Evolutionary conservation across 192 early-diverging fungal species (phyloP), one percentile per base, ranked within the genome.

Genomic region (Podochytrium sp.): DNA sequence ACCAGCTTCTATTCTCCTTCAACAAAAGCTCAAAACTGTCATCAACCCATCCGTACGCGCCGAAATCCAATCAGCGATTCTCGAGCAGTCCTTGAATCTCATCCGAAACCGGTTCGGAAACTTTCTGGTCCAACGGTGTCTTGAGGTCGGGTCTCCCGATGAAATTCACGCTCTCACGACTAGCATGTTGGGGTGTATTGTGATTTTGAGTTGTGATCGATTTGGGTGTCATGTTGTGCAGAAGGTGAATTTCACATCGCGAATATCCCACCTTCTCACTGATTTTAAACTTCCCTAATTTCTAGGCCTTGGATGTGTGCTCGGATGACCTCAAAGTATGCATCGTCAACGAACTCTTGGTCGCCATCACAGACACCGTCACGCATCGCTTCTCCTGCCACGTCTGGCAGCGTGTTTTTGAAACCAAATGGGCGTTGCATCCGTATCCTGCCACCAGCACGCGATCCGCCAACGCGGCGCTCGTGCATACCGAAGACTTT

Each of bases 181-280:
- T 27, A 79, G 80, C 23, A 91, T 92, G 89, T 39, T 80, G 6
- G 90, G 90, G 0, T 80, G 89, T 55, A 76, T 92, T 34, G 43
- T 90, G 7, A 76, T 78, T 10, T 65, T 92, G 33, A 82, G 89
- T 4, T 90, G 89, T 69, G 91, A 92, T 60, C 87, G 90, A 3
- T 92, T 92, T 69, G 91, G 89, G 3, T 92, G 91, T 71, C 91
- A 92, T 79, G 91, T 92, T 0, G 85, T 92, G 10, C 91, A 92
- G 76, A 92, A 89, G 81, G 83, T 83, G 55, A n/a, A 2, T 20
- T 32, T 0, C n/a, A 1, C n/a, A n/a, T n/a, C n/a, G n/a, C n/a
- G n/a, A n/a, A n/a, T n/a, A n/a, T n/a, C n/a, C 29, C 53, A n/a
- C 1, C n/a, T 55, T 37, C 37, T 12, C n/a, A 16, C 30, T 0